Percentiles rank a stretch among this genome's conserved stretches.
phyloP scores from a whole-genome alignment of 2,329 filamentous ascomycete genomes.

The Passalora sequoiae region DNA sequence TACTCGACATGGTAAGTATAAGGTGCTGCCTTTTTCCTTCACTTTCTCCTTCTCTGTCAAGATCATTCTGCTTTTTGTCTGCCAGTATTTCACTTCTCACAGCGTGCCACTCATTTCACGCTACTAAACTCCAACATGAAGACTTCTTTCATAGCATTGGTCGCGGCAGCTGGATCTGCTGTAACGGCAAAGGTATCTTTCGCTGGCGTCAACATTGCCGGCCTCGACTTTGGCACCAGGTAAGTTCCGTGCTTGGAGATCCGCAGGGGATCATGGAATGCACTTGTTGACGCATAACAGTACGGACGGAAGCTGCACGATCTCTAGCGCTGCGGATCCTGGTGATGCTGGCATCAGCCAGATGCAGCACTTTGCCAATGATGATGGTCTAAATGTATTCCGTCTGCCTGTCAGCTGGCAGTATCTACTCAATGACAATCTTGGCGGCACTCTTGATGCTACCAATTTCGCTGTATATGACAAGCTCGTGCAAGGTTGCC shows the following conservation, averaged over 20 bases:
- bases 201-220: slow-evolving; percentile 32
- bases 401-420: slow-evolving; percentile 48
- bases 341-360: slow-evolving; percentile 35
- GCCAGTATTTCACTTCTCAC: too few species aligned
- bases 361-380: slow-evolving; percentile 55
- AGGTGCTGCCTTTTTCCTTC: too few species aligned
- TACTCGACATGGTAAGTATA: too few species aligned
- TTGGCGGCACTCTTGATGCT: slow-evolving; percentile 27
- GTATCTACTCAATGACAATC: slow-evolving; percentile 24
- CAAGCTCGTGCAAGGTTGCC: slow-evolving; percentile 28
- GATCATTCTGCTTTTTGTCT: too few species aligned
- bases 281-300: slow-evolving; percentile 2
- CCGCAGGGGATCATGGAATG: background rate
- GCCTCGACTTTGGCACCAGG: slow-evolving; percentile 31
- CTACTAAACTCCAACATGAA: slow-evolving; percentile 22
- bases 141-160: slow-evolving; percentile 19
- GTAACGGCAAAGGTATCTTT: slow-evolving; percentile 25
- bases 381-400: slow-evolving; percentile 53
- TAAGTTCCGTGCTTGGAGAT: slow-evolving; percentile 10
- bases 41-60: too few species aligned
- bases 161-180: slow-evolving; percentile 18
- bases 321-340: slow-evolving; percentile 34
- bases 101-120: slow-evolving; percentile 23
- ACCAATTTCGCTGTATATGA: slow-evolving; percentile 29
- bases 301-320: too few species aligned